These are phyloP conservation scores for Exidia glandulosa DNA, from an alignment of 768 basidiomycete genomes.

Conservation along the genomic window DNA sequence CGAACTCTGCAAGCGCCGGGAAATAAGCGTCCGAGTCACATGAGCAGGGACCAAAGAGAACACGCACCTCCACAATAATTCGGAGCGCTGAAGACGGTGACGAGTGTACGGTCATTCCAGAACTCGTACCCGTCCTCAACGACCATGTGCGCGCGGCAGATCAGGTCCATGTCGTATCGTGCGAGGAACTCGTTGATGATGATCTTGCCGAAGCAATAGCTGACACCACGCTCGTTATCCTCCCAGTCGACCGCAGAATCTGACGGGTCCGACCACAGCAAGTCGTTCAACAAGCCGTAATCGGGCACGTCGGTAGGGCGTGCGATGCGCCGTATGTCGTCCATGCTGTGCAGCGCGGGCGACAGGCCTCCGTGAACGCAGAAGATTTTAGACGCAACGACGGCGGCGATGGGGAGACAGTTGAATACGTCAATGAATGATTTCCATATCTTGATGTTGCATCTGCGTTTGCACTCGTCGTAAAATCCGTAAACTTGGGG, in stretches of 20 bases:
- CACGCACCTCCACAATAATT: slow-evolving; percentile 89
- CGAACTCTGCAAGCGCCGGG: slow-evolving; percentile 51
- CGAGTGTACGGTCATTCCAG: slow-evolving; percentile 97
- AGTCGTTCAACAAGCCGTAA: slow-evolving; percentile 92
- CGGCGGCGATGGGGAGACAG: slow-evolving; percentile 94
- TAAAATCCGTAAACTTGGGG: slow-evolving; percentile 92
- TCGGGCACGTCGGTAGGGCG: slow-evolving; percentile 98
- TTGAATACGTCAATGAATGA: slow-evolving; percentile 99
- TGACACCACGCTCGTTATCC: slow-evolving; percentile 97
- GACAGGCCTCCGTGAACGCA: slow-evolving; percentile 96
- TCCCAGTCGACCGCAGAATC: slow-evolving; percentile 99
- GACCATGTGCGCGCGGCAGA: slow-evolving; percentile 99
- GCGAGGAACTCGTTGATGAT: slow-evolving; percentile 94
- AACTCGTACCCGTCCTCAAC: slow-evolving; percentile 99
- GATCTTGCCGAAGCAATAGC: slow-evolving; percentile 96
- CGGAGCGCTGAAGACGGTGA: slow-evolving; percentile 97
- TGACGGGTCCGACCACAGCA: slow-evolving; percentile 96
- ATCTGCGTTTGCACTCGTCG: slow-evolving; percentile 98
- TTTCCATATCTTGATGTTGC: slow-evolving; percentile 99
- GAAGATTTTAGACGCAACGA: slow-evolving; percentile 99
- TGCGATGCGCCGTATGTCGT: slow-evolving; percentile 96
- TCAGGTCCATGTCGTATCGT: slow-evolving; percentile 96
- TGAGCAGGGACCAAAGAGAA: slow-evolving; percentile 3
- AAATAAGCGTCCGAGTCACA: slow-evolving; percentile 11
- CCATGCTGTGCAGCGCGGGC: slow-evolving; percentile 89